Percentiles rank a stretch among this genome's conserved stretches.
phyloP scores from a whole-genome alignment of 495 filamentous ascomycete genomes.

The Thermochaetoides thermophila region DNA sequence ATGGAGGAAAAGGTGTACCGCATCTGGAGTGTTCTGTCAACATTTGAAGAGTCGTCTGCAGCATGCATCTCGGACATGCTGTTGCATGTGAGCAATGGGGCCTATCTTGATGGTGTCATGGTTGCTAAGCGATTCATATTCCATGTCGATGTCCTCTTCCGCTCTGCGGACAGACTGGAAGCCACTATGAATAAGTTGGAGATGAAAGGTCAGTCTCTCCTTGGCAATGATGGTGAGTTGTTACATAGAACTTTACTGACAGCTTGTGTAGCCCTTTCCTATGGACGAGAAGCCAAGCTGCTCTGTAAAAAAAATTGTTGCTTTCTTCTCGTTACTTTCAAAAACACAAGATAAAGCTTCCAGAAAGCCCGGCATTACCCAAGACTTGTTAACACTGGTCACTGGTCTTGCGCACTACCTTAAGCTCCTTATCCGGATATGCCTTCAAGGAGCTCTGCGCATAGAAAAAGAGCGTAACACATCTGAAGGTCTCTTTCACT shows the following conservation, averaged over 20 bases:
- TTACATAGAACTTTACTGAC: too few relatives aligned
- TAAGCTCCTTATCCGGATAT: constrained; percentile 94
- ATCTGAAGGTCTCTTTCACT: constrained; percentile 58
- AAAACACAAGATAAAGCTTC: constrained; percentile 86
- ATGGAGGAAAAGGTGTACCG: constrained; percentile 97
- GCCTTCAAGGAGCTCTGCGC: constrained; percentile 81
- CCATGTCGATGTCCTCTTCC: constrained; percentile 88
- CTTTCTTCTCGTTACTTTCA: constrained; percentile 87
- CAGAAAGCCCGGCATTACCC: constrained; percentile 83
- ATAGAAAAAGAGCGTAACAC: constrained; percentile 71
- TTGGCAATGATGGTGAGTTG: too few relatives aligned
- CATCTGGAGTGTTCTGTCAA: constrained; percentile 95
- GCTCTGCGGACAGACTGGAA: constrained; percentile 74
- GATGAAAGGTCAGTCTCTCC: constrained; percentile 49
- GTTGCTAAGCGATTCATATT: constrained; percentile 95
- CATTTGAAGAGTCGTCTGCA: constrained; percentile 93
- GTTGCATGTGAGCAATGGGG: constrained; percentile 94
- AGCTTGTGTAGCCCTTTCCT: constrained; percentile 59
- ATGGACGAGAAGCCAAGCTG: constrained; percentile 87
- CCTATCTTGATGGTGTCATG: constrained; percentile 86
- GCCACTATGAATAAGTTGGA: constrained; percentile 49
- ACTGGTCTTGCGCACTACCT: constrained; percentile 96
- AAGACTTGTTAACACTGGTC: constrained; percentile 87
- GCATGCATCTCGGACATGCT: constrained; percentile 99
- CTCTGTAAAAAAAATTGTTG: constrained; percentile 98